These are phyloP conservation scores for Endocalyx cinctus DNA, from an alignment of 2,329 filamentous ascomycete genomes.

Conservation along the genomic window DNA sequence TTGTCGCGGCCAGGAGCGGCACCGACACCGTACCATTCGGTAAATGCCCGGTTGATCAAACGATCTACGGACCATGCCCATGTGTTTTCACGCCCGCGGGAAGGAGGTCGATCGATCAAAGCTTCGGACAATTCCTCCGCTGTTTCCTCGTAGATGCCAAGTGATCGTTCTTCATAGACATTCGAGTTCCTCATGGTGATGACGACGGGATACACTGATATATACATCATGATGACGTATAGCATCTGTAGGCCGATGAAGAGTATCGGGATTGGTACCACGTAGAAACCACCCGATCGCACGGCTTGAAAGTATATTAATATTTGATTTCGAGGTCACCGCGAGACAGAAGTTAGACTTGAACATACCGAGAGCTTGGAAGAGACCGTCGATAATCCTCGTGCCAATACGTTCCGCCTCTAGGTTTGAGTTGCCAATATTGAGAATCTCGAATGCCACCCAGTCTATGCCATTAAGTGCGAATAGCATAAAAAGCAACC, in stretches of 20 bases:
- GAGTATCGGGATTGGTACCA: conserved; percentile 54
- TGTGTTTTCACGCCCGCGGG: conserved; percentile 10
- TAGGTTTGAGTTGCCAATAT: conserved; percentile 55
- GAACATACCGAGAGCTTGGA: conserved; percentile 52
- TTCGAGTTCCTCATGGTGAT: conserved; percentile 55
- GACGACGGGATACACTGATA: conserved; percentile 45
- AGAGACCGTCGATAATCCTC: conserved; percentile 59
- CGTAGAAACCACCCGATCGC: conserved; percentile 61
- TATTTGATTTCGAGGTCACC: too few relatives aligned
- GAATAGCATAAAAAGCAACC: conserved; percentile 57
- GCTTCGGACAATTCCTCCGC: conserved; percentile 12
- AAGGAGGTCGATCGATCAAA: conserved; percentile 9
- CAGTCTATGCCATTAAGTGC: conserved; percentile 60
- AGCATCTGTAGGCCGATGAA: conserved; percentile 43
- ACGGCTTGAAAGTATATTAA: conserved; percentile 39
- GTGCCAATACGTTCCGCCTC: conserved; percentile 46
- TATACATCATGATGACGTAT: conserved; percentile 47
- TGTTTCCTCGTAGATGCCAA: conserved; percentile 43
- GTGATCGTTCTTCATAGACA: conserved; percentile 55
- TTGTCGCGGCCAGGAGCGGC: conserved; percentile 12
- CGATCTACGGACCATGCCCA: conserved; percentile 13
- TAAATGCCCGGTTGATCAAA: conserved; percentile 16
- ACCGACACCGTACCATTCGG: conserved; percentile 24
- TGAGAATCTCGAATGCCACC: conserved; percentile 61
- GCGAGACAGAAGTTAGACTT: neutral